Conservation (phyloP, 1,284 basidiomycete species). For the Puccinia novopanici region DNA sequence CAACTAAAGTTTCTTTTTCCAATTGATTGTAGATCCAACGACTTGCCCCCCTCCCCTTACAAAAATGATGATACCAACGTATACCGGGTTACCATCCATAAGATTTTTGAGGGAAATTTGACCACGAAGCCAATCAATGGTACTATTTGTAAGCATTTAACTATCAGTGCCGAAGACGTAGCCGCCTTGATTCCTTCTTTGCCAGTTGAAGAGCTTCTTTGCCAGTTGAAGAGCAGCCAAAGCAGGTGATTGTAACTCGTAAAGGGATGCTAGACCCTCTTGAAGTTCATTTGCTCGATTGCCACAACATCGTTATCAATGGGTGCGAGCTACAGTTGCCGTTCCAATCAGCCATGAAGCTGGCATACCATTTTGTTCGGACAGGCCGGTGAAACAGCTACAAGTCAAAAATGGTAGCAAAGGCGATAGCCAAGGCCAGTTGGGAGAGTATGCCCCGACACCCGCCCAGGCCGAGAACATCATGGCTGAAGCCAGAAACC, state of each 20-base stretch:
- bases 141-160: conserved; percentile 37
- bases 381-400: conserved; percentile 82
- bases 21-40: too few species aligned
- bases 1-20: too few species aligned
- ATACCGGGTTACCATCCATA: conserved; percentile 99
- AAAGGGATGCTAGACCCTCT: conserved; percentile 93
- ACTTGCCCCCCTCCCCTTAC: too few species aligned
- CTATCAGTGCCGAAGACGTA: conserved; percentile 82
- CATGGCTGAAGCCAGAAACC: conserved; percentile 88
- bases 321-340: conserved; percentile 96
- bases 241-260: conserved; percentile 97
- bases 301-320: conserved; percentile 99
- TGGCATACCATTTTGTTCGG: conserved; percentile 69
- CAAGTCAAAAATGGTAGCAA: conserved; percentile 67
- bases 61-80: conserved; percentile 99
- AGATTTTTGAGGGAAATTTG: conserved; percentile 99
- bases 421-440: conserved; percentile 78
- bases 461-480: conserved; percentile 89
- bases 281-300: conserved; percentile 95
- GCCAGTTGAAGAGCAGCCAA: conserved; percentile 93
- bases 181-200: conserved; percentile 93
- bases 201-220: too few species aligned
- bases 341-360: conserved; percentile 99
- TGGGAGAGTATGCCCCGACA: conserved; percentile 91
- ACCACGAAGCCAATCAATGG: conserved; percentile 97